Conservation (phyloP, 306 rosid genomes). For the Lablab purpureus region DNA sequence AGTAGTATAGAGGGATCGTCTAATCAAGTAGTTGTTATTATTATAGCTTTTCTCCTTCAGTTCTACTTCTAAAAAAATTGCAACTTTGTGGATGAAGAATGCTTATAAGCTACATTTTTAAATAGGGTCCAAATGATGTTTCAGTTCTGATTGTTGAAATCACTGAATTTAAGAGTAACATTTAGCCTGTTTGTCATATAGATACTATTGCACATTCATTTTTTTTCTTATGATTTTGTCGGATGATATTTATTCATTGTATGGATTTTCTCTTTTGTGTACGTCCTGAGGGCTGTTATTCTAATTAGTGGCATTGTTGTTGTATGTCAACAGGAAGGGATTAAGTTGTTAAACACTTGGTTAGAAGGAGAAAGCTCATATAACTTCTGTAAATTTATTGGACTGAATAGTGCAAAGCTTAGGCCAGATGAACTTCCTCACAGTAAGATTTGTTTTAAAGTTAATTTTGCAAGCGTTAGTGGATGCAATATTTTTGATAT, state of each 20-base stretch:
- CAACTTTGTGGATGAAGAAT: background rate
- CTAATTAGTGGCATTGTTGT: conserved; percentile 7
- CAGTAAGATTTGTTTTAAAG: conserved; percentile 55
- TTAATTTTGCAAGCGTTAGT: conserved; percentile 25
- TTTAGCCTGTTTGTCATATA: conserved; percentile 5
- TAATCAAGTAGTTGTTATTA: background rate
- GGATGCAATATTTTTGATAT: conserved; percentile 32
- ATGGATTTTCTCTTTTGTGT: background rate
- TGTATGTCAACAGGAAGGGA: conserved; percentile 70
- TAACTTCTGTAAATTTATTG: conserved; percentile 76
- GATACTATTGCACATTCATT: conserved; percentile 4
- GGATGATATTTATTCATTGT: conserved; percentile 27
- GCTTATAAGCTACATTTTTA: background rate
- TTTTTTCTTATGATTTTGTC: conserved; percentile 9
- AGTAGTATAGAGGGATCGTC: background rate
- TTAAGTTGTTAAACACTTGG: conserved; percentile 86
- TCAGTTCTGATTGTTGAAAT: conserved; percentile 28
- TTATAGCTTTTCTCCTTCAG: background rate
- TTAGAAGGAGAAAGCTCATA: conserved; percentile 82
- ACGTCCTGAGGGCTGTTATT: conserved; percentile 15
- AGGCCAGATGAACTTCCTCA: conserved; percentile 73
- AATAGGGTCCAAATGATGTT: background rate
- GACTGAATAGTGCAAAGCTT: conserved; percentile 73
- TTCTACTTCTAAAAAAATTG: conserved; percentile 20
- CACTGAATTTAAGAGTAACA: conserved; percentile 1